Percentiles rank a stretch among this genome's conserved stretches.
Evolutionary conservation across 305 asterid genomes (phyloP).

Genomic region (Ajuga reptans): DNA sequence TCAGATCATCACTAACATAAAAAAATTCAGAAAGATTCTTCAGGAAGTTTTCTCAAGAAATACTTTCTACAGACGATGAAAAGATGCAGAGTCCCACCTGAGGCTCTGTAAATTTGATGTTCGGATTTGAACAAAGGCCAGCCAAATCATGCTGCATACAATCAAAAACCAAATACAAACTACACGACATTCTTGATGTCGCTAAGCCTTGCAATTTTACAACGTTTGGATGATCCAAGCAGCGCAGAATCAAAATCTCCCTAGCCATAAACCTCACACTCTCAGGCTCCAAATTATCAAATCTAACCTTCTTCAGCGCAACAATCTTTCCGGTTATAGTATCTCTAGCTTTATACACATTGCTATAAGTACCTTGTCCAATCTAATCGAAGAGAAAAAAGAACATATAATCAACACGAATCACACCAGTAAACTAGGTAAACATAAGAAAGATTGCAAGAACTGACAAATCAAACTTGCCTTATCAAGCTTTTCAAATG

Average conservation of each 20-base stretch:
- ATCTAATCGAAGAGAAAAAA: constrained; percentile 35
- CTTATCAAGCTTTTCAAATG: constrained; percentile 80
- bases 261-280: constrained; percentile 92
- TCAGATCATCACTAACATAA: constrained; percentile 10
- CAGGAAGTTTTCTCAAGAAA: neutral
- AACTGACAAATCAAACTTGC: constrained; percentile 29
- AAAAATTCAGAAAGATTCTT: constrained; percentile 9
- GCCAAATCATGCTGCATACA: constrained; percentile 89
- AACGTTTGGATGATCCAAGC: constrained; percentile 92
- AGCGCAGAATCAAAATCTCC: constrained; percentile 78
- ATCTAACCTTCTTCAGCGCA: constrained; percentile 81
- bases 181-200: constrained; percentile 84
- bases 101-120: constrained; percentile 72
- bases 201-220: constrained; percentile 70
- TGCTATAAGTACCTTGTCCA: constrained; percentile 94
- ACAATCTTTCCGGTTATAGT: constrained; percentile 61
- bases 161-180: constrained; percentile 79
- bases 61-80: neutral
- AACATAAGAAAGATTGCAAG: neutral
- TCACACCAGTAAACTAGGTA: neutral
- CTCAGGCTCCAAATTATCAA: constrained; percentile 88
- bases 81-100: constrained; percentile 46
- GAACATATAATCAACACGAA: constrained; percentile 9
- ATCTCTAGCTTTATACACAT: constrained; percentile 92
- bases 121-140: constrained; percentile 76